A percentile compares a stretch with the other conserved stretches of the same genome.
These are phyloP conservation scores for Wilcoxina mikolae DNA, from an alignment of 495 filamentous ascomycete genomes.

Conservation along the genomic window DNA sequence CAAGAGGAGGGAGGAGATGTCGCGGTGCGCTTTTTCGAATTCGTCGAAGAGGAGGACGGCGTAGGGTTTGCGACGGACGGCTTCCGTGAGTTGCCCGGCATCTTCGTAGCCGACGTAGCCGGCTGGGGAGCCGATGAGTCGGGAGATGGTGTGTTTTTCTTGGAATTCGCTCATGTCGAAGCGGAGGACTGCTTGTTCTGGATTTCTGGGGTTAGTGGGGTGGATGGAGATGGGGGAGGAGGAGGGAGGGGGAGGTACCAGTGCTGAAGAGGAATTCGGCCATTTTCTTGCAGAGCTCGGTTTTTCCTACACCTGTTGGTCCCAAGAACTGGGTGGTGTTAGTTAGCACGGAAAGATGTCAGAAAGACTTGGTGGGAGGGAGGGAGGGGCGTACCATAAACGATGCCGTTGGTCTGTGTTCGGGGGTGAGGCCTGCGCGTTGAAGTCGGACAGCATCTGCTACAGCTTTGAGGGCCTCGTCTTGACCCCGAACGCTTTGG, in stretches of 20 bases:
- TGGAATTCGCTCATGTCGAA: conserved; percentile 99
- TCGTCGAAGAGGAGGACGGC: conserved; percentile 92
- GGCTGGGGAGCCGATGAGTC: conserved; percentile 81
- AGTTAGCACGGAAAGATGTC: no score
- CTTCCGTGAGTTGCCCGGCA: conserved; percentile 90
- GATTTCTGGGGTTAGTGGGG: no score
- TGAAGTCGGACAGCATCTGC: conserved; percentile 91
- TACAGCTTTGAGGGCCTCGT: conserved; percentile 80
- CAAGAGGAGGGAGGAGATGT: conserved; percentile 84
- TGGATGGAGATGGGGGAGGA: no score
- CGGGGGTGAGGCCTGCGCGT: conserved; percentile 74
- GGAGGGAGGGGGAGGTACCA: no score
- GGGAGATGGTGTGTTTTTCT: conserved; percentile 88
- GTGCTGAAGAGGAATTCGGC: conserved; percentile 86
- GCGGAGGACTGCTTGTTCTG: conserved; percentile 73
- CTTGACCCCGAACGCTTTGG: conserved; percentile 75
- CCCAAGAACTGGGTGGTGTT: no score
- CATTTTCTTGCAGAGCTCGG: conserved; percentile 91
- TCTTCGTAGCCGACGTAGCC: conserved; percentile 97
- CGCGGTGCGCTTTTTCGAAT: conserved; percentile 92
- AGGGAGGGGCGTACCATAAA: no score
- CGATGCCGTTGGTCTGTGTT: conserved; percentile 77
- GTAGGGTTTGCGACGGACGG: conserved; percentile 87
- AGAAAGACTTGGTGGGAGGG: no score
- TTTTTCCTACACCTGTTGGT: conserved; percentile 93